Conservation (phyloP, 164 flowering plant genomes). For the Magnolia kwangsiensis region DNA sequence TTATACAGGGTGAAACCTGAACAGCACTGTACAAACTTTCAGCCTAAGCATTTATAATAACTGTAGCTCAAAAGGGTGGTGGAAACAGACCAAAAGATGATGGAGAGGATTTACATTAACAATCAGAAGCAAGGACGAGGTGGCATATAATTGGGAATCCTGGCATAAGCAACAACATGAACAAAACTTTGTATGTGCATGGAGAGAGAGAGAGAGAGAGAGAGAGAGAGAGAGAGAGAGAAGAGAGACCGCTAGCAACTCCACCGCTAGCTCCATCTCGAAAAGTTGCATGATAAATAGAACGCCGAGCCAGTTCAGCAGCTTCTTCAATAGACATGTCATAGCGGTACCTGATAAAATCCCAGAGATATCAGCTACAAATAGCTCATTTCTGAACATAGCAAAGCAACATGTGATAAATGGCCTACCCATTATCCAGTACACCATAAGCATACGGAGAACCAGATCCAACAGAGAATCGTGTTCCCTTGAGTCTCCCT, state of each 20-base stretch:
- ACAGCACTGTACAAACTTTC: too few relatives aligned
- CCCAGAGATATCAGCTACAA: background rate
- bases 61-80: too few relatives aligned
- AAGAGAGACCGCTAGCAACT: background rate
- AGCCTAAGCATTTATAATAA: too few relatives aligned
- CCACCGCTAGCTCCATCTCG: conserved; percentile 94
- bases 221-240: background rate
- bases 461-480: conserved; percentile 97
- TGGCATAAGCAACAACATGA: too few relatives aligned
- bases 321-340: conserved; percentile 87
- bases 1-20: too few relatives aligned
- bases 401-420: background rate
- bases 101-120: too few relatives aligned
- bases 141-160: too few relatives aligned
- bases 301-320: conserved; percentile 77
- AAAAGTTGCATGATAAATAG: conserved; percentile 95
- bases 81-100: too few relatives aligned
- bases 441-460: conserved; percentile 99
- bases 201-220: too few relatives aligned
- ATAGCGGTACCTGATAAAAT: conserved; percentile 46
- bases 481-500: conserved; percentile 82
- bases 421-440: conserved; percentile 68
- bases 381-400: background rate
- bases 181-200: too few relatives aligned
- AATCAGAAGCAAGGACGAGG: too few relatives aligned